Conservation (phyloP, 805 yeast genomes). For the Candida andamanensis region DNA sequence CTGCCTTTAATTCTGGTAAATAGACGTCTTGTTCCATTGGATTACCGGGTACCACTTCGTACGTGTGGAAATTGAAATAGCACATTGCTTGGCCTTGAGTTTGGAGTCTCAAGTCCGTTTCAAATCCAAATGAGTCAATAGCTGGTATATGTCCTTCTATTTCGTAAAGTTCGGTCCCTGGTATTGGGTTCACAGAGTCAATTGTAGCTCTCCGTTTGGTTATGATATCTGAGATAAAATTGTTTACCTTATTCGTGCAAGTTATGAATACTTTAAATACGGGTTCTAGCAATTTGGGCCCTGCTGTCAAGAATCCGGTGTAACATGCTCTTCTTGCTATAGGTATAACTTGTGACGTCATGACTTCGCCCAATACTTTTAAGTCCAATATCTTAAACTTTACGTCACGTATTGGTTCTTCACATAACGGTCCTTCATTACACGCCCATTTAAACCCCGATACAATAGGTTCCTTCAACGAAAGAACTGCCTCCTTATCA, state of each 20-base stretch:
- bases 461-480: conserved; percentile 49
- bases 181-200: conserved; percentile 47
- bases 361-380: conserved; percentile 45
- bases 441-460: conserved; percentile 84
- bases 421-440: conserved; percentile 89
- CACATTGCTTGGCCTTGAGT: conserved; percentile 78
- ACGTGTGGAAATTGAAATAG: conserved; percentile 57
- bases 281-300: conserved; percentile 82
- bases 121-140: conserved; percentile 86
- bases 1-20: conserved; percentile 72
- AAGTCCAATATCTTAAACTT: conserved; percentile 68
- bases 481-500: conserved; percentile 43
- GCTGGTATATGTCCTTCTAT: conserved; percentile 72
- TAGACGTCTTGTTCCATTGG: conserved; percentile 67
- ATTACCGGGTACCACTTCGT: conserved; percentile 87
- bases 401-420: conserved; percentile 68
- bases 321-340: conserved; percentile 81
- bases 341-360: conserved; percentile 70
- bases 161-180: conserved; percentile 65
- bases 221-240: conserved; percentile 46
- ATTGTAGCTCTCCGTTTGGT: conserved; percentile 62
- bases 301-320: conserved; percentile 69
- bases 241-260: conserved; percentile 45
- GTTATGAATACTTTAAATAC: conserved; percentile 55
- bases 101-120: conserved; percentile 73